Evolutionary conservation across 1,139 yeast genomes (phyloP).

Genomic region (Yamadazyma aaseri): DNA sequence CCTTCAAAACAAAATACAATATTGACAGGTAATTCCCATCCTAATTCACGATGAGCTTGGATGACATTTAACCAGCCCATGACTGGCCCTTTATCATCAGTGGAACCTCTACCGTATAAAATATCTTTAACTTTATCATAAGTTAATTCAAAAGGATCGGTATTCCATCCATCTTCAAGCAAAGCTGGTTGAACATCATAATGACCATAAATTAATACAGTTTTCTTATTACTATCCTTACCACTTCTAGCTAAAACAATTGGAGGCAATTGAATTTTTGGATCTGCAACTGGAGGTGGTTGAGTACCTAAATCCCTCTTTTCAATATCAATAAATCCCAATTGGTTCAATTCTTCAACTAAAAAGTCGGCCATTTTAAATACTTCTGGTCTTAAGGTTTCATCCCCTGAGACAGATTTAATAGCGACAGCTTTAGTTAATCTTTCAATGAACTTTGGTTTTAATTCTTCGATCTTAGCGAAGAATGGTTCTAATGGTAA

Average conservation of each 20-base stretch:
- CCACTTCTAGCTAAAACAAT: constrained; percentile 89
- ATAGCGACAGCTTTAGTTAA: constrained; percentile 82
- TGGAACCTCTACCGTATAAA: constrained; percentile 88
- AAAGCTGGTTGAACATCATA: constrained; percentile 98
- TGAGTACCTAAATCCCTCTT: constrained; percentile 82
- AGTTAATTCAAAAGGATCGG: constrained; percentile 81
- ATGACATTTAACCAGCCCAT: constrained; percentile 93
- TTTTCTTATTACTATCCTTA: constrained; percentile 73
- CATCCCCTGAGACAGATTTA: constrained; percentile 94
- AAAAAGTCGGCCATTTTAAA: constrained; percentile 84
- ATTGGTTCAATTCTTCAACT: constrained; percentile 58
- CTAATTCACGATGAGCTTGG: constrained; percentile 84
- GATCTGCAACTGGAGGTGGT: constrained; percentile 75
- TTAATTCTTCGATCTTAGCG: constrained; percentile 64
- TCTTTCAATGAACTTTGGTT: constrained; percentile 66
- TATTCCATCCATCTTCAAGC: constrained; percentile 89
- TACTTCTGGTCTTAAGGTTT: constrained; percentile 80
- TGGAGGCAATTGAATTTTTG: constrained; percentile 80
- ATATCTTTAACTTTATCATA: constrained; percentile 57
- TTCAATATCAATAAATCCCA: constrained; percentile 83
- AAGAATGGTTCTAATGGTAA: constrained; percentile 49
- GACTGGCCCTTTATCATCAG: constrained; percentile 98
- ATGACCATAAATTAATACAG: constrained; percentile 90
- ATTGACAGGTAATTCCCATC: constrained; percentile 90
- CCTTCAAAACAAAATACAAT: constrained; percentile 94